Base-by-base conservation (phyloP, 208 protist species). In the Blastocrithidia nonstop region DNA sequence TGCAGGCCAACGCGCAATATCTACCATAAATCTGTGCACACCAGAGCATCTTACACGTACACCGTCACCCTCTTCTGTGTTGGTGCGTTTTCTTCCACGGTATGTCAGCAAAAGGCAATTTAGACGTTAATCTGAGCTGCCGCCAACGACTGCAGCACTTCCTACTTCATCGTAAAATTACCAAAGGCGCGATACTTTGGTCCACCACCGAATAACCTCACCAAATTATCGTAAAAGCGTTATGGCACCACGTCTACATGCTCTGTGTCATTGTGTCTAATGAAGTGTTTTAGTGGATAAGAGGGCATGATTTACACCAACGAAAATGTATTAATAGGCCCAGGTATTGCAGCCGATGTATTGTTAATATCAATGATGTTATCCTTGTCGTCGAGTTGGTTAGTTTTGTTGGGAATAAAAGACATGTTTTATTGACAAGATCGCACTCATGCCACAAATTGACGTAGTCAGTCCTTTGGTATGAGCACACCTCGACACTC, bases 161-260 rank as follows among this genome's bases (percentile, higher is more conserved):
- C 5, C 16, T 60, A 26, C 6, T 49, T 54, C 31, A 66, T 50
- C 26, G 59, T 19, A 50, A 85, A 85, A 19, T 26, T 17, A 25
- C 69, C 80, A 28, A 63, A 67, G 20, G 65, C 42, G 8, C 65
- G 48, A 54, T 80, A 82, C 54, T 73, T 71, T 22, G 75, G 71
- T 0, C 80, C 80, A 9, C 63, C 41, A 8, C 71, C 80, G 40
- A 89, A 89, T 24, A 60, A 50, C 23, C 50, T 45, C 31, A 53
- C 61, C 19, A 82, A 46, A 16, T 64, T 55, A 32, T 82, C 57
- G 49, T 77, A 89, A 6, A 89, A 50, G 25, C 63, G 56, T 42
- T 81, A 71, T 11, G 80, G 74, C 24, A 89, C 59, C 16, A 85
- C 66, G 44, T 88, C 71, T 29, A 57, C 52, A 6, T 51, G 62